phyloP scores from a whole-genome alignment of 306 rosid species.

The Canavalia gladiata region DNA sequence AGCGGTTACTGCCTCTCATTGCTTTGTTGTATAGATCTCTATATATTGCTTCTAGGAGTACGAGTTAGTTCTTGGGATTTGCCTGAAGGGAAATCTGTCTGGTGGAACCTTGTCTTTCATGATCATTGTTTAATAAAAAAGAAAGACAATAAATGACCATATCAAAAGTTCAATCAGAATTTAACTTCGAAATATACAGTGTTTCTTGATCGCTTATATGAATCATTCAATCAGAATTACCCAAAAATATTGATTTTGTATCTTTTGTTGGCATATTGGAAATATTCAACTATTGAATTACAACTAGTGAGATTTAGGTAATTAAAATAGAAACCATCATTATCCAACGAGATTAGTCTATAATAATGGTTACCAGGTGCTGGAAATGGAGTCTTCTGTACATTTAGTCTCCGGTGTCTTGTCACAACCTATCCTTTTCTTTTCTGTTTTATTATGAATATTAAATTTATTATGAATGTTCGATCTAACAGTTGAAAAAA shows the following conservation, averaged over 20 bases:
- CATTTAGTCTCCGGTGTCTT: too few species aligned
- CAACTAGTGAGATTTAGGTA: background rate
- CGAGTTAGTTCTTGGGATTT: background rate
- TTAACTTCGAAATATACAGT: background rate
- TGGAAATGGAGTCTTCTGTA: background rate
- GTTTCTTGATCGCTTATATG: background rate
- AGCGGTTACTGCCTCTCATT: slow-evolving; percentile 15
- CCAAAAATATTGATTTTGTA: background rate
- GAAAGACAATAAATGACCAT: background rate
- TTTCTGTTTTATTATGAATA: too few species aligned
- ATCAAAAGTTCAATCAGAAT: background rate
- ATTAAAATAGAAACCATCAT: background rate
- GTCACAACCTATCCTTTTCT: too few species aligned
- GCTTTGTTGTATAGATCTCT: slow-evolving; percentile 16
- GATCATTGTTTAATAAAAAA: background rate
- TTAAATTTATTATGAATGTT: too few species aligned
- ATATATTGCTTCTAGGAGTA: slow-evolving; percentile 28
- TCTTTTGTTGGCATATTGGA: background rate
- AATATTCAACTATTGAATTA: background rate
- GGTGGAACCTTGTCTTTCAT: background rate
- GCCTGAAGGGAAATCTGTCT: slow-evolving; percentile 2
- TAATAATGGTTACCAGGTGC: background rate
- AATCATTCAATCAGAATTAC: background rate
- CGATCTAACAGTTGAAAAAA: too few species aligned
- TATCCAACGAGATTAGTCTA: background rate